Conservation (phyloP, 2,329 filamentous ascomycete genomes). For the Tolypocladium nubicola region DNA sequence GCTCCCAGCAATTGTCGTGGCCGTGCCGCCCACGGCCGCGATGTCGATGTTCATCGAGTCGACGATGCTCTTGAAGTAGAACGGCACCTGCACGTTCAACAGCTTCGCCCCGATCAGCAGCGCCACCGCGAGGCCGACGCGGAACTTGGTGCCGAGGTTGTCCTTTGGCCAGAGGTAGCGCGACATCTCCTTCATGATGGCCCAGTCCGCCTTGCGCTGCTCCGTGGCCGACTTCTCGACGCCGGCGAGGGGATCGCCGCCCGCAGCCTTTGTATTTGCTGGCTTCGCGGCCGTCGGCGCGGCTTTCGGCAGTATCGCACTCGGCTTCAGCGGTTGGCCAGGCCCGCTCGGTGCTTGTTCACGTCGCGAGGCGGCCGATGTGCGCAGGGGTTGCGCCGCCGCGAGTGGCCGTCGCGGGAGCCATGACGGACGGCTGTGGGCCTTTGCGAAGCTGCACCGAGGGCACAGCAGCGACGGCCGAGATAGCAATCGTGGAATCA, state of each 20-base stretch:
- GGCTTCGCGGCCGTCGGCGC: constrained; percentile 7
- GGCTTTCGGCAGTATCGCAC: constrained; percentile 1
- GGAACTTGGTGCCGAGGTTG: constrained; percentile 58
- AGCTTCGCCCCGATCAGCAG: constrained; percentile 86
- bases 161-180: constrained; percentile 94
- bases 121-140: constrained; percentile 75
- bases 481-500: constrained; percentile 25
- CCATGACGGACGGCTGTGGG: constrained; percentile 17
- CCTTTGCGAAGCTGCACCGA: constrained; percentile 15
- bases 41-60: constrained; percentile 97
- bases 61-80: constrained; percentile 98
- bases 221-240: constrained; percentile 55
- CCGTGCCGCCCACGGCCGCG: constrained; percentile 74
- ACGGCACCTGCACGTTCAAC: constrained; percentile 94
- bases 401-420: constrained; percentile 13
- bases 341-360: constrained; percentile 5
- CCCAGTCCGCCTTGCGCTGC: constrained; percentile 95
- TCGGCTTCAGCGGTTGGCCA: background rate
- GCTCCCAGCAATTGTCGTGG: constrained; percentile 76
- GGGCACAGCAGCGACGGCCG: constrained; percentile 21
- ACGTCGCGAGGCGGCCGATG: constrained; percentile 17
- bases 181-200: constrained; percentile 96
- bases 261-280: constrained; percentile 7
- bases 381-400: constrained; percentile 14
- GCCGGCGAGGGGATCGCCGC: constrained; percentile 20